Evolutionary conservation across 495 filamentous ascomycete species (phyloP).

Genomic region (Astrocystis sublimbata): DNA sequence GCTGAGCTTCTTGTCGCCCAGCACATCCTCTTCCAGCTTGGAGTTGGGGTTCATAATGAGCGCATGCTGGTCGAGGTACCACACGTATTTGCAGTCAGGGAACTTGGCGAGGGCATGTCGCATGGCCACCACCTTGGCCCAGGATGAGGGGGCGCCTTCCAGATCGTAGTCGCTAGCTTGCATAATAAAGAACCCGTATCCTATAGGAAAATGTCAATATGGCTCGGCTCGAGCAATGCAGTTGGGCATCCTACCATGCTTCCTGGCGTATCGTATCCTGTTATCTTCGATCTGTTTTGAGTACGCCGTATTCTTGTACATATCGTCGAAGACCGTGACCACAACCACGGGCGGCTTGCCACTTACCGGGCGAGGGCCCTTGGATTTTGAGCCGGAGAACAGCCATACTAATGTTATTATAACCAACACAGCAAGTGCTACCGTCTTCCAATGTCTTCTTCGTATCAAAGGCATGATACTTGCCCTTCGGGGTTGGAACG

Average conservation of each 20-base stretch:
- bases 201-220: conserved; percentile 49
- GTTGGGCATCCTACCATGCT: conserved; percentile 69
- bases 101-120: conserved; percentile 83
- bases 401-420: conserved; percentile 65
- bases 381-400: conserved; percentile 44
- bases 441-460: conserved; percentile 64
- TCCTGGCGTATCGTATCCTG: conserved; percentile 78
- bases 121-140: conserved; percentile 81
- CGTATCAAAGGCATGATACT: conserved; percentile 63
- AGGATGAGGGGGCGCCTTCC: conserved; percentile 62
- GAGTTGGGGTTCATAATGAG: conserved; percentile 83
- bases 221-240: not conserved
- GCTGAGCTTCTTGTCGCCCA: conserved; percentile 66
- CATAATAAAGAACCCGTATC: conserved; percentile 84
- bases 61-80: conserved; percentile 78
- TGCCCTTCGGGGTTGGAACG: conserved; percentile 58
- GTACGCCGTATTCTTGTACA: conserved; percentile 61
- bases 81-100: conserved; percentile 75
- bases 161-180: conserved; percentile 76
- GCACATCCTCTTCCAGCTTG: conserved; percentile 69
- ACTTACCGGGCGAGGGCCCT: conserved; percentile 46
- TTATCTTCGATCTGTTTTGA: conserved; percentile 75
- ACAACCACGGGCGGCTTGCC: conserved; percentile 81
- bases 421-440: conserved; percentile 58
- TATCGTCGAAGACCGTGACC: conserved; percentile 78